Evolutionary conservation across 1,284 basidiomycete species (phyloP).

Genomic region (Porodaedalea pini): DNA sequence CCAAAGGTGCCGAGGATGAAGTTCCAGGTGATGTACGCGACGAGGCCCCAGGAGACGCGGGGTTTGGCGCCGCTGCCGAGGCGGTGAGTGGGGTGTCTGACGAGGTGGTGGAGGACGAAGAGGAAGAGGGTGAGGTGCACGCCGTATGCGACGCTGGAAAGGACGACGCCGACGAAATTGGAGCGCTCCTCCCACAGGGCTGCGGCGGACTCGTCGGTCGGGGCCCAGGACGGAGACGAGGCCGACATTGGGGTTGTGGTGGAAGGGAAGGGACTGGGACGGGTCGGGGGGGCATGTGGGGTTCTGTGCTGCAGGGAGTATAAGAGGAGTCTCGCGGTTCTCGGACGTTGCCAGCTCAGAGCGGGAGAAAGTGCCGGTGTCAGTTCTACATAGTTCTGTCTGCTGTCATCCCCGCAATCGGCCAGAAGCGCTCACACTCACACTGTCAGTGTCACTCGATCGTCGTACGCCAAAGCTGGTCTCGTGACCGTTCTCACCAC

Average conservation of each 20-base stretch:
- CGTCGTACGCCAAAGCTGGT: no score
- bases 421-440: not conserved
- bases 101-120: constrained; percentile 19
- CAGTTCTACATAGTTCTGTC: not conserved
- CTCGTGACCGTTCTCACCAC: not conserved
- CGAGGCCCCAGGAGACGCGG: constrained; percentile 15
- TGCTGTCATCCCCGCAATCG: not conserved
- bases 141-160: constrained; percentile 18
- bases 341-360: constrained; percentile 4
- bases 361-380: not conserved
- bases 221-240: constrained; percentile 12
- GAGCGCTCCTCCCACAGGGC: constrained; percentile 21
- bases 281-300: not conserved
- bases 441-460: not conserved
- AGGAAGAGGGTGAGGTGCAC: constrained; percentile 19
- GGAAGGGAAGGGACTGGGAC: not conserved
- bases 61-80: not conserved
- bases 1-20: constrained; percentile 19
- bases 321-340: not conserved
- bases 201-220: constrained; percentile 15
- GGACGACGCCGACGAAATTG: constrained; percentile 17
- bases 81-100: constrained; percentile 14
- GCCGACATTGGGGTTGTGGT: constrained; percentile 5
- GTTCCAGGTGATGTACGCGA: constrained; percentile 20
- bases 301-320: not conserved